Base-by-base conservation (phyloP, 441 rosid genomes). In the Gossypium davidsonii region DNA sequence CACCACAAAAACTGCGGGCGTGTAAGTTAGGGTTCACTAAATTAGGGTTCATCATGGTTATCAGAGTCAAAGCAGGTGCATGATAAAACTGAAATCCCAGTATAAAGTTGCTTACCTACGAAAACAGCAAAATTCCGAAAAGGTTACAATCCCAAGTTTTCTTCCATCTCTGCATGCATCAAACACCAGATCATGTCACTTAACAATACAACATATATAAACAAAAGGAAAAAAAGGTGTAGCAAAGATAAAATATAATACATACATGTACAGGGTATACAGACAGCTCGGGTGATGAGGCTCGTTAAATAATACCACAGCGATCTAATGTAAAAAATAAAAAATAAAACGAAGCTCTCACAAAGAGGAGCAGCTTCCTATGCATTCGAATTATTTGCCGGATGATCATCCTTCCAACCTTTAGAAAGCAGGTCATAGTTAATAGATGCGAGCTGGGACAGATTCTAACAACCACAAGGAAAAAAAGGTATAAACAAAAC, bases 381-480 rank as follows among this genome's bases (percentile, higher is more conserved):
- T 63, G 82, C 71, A 68, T 76, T 83, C 42, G 89, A 79, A 74
- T 84, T 86, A 74, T 84, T 86, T 70, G 79, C 74, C 3, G 88
- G 84, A 25, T 83, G 87, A 65, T 90, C 96, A 23, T 96, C 99
- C 85, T 93, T 96, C 90, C 85, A 93, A 73, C 99, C 98, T 84
- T 93, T 93, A 1, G 99, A 91, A 62, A 96, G 91, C 79, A 96
- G 91, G 84, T 96, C 98, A 28, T 92, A 93, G 90, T 96, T 96
- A 86, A 96, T 96, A 4, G 97, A 96, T 61, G 97, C 99, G 23
- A 92, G 91, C 89, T 93, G 93, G 26, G 98, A 91, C 34, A 96
- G 94, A 81, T 93, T 96, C 99, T 96, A 78, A 75, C 57, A 56
- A 51, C 52, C 63, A 74, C 34, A 18, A 57, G 0, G 65, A 66